Percentiles rank a stretch among this genome's conserved stretches.
Conservation (phyloP, 176 grass and related monocot genomes). For the Oryza coarctata region DNA sequence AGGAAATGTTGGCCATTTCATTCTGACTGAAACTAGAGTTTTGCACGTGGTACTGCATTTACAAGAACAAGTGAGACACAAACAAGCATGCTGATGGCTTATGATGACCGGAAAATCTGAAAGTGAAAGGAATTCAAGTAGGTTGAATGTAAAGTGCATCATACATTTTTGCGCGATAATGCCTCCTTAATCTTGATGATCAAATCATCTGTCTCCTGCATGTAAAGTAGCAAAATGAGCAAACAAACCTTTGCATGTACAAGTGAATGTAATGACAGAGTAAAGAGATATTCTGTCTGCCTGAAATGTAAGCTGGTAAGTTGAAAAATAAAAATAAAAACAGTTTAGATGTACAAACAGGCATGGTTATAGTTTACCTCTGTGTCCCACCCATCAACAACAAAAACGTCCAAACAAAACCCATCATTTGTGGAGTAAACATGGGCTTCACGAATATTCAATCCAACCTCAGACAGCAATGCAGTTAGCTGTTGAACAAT, state of each 20-base stretch:
- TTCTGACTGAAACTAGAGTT: neutral
- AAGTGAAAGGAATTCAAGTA: slow-evolving; percentile 5
- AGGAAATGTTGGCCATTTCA: neutral
- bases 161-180: slow-evolving; percentile 57
- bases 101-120: neutral
- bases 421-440: slow-evolving; percentile 89
- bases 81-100: neutral
- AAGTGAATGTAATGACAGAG: neutral
- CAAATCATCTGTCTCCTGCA: slow-evolving; percentile 71
- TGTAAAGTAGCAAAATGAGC: slow-evolving; percentile 26
- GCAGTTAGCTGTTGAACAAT: slow-evolving; percentile 58
- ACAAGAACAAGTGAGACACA: neutral
- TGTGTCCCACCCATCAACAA: slow-evolving; percentile 76
- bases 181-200: slow-evolving; percentile 47
- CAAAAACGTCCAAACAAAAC: slow-evolving; percentile 77
- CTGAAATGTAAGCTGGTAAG: neutral
- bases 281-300: neutral
- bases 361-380: slow-evolving; percentile 40
- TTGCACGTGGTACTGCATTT: neutral
- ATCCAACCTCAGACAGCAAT: slow-evolving; percentile 62
- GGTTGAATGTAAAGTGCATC: neutral
- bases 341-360: neutral
- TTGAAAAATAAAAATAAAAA: neutral
- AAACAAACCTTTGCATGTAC: neutral
- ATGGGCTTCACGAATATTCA: slow-evolving; percentile 91